These are phyloP conservation scores for Oryza punctata DNA, from an alignment of 176 grass and related monocot species.

Conservation along the genomic window DNA sequence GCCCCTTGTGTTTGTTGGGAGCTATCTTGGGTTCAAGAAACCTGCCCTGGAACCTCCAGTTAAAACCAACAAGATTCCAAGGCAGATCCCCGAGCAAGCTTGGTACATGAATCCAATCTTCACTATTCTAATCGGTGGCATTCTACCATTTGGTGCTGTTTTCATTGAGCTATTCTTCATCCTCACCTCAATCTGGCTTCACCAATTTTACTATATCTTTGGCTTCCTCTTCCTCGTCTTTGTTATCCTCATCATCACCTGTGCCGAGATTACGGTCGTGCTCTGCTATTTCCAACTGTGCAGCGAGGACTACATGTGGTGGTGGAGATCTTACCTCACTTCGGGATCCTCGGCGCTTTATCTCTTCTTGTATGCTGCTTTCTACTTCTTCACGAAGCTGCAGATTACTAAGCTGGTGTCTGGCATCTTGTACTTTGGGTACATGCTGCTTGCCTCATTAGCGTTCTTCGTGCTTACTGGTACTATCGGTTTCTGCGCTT, in stretches of 20 bases:
- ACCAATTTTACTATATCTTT: constrained; percentile 75
- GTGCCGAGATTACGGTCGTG: constrained; percentile 60
- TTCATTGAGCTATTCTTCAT: constrained; percentile 83
- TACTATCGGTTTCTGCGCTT: constrained; percentile 67
- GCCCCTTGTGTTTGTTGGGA: constrained; percentile 69
- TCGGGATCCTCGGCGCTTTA: constrained; percentile 57
- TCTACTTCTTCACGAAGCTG: constrained; percentile 74
- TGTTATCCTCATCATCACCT: constrained; percentile 67
- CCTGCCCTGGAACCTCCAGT: constrained; percentile 63
- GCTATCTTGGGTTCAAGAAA: constrained; percentile 72
- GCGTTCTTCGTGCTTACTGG: constrained; percentile 66
- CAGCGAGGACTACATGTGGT: constrained; percentile 74
- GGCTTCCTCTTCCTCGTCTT: constrained; percentile 80
- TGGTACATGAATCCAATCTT: constrained; percentile 76
- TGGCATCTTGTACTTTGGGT: constrained; percentile 66
- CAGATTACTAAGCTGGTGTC: constrained; percentile 73
- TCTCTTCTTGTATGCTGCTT: constrained; percentile 59
- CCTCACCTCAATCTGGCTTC: constrained; percentile 72
- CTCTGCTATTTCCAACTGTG: constrained; percentile 81
- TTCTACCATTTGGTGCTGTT: constrained; percentile 70
- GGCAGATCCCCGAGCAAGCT: constrained; percentile 68
- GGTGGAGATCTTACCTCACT: constrained; percentile 78
- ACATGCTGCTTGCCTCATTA: constrained; percentile 73
- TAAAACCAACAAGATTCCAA: constrained; percentile 72
- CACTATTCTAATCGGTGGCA: constrained; percentile 61